Conservation (phyloP, 768 basidiomycete species). For the Myochromella boudieri region DNA sequence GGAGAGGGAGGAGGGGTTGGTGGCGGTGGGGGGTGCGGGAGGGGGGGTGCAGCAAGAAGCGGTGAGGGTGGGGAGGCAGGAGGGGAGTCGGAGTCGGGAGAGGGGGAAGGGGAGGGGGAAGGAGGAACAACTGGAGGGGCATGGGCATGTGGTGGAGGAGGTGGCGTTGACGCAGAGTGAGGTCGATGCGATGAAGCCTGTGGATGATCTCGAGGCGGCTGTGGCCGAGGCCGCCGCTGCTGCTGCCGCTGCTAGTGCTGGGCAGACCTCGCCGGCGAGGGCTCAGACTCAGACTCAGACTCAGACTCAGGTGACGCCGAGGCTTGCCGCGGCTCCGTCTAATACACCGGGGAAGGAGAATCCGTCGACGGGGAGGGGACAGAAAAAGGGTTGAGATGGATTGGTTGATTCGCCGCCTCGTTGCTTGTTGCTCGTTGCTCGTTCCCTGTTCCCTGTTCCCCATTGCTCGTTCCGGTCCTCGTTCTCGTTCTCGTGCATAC, state of each 20-base stretch:
- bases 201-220: slow-evolving; percentile 48
- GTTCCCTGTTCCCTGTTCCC: too few relatives aligned
- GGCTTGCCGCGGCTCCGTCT: too few relatives aligned
- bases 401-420: too few relatives aligned
- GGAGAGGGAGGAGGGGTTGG: slow-evolving; percentile 33
- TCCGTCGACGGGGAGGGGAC: too few relatives aligned
- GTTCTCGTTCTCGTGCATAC: too few relatives aligned
- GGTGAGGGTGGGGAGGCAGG: not conserved
- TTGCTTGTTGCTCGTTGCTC: too few relatives aligned
- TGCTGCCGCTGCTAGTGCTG: not conserved
- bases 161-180: slow-evolving; percentile 41
- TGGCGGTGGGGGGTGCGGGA: not conserved
- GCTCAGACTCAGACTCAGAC: too few relatives aligned
- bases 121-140: slow-evolving; percentile 4
- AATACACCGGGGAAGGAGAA: too few relatives aligned
- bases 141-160: slow-evolving; percentile 45
- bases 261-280: too few relatives aligned
- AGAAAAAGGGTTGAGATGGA: too few relatives aligned
- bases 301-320: too few relatives aligned
- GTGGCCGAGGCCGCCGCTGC: not conserved
- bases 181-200: slow-evolving; percentile 70
- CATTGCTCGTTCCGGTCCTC: too few relatives aligned
- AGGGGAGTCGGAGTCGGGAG: slow-evolving; percentile 1
- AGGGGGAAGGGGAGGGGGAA: slow-evolving; percentile 15
- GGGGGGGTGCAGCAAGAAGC: slow-evolving; percentile 2